phyloP scores from a whole-genome alignment of 768 basidiomycete species.

The Mycena olivaceomarginata region DNA sequence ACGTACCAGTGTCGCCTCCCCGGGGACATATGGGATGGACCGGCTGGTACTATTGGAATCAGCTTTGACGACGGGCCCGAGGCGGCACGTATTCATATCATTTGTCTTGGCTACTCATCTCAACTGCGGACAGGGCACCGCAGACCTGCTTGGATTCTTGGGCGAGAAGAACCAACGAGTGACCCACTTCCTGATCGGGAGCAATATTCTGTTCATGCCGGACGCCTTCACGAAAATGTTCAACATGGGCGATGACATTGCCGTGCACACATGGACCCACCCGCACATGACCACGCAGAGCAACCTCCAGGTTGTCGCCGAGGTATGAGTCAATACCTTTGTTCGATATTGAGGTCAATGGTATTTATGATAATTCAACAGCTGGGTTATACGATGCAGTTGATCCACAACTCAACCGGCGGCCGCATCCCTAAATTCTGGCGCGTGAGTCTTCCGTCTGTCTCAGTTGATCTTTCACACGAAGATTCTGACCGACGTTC shows the following conservation, averaged over 20 bases:
- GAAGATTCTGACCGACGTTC: slow-evolving; percentile 56
- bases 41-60: slow-evolving; percentile 77
- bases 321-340: slow-evolving; percentile 13
- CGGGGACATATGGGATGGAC: slow-evolving; percentile 87
- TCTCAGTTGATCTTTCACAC: not conserved
- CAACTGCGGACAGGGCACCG: slow-evolving; percentile 56
- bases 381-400: slow-evolving; percentile 78
- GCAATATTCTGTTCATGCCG: slow-evolving; percentile 32
- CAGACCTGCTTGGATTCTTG: slow-evolving; percentile 79
- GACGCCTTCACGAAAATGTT: slow-evolving; percentile 54
- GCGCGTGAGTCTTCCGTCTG: slow-evolving; percentile 68
- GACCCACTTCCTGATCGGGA: slow-evolving; percentile 96
- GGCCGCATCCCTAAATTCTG: slow-evolving; percentile 79
- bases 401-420: slow-evolving; percentile 74
- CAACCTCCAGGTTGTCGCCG: slow-evolving; percentile 65
- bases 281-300: slow-evolving; percentile 70
- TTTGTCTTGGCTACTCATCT: not conserved
- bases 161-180: slow-evolving; percentile 76
- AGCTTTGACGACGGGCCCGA: slow-evolving; percentile 91
- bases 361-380: slow-evolving; percentile 49
- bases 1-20: slow-evolving; percentile 79
- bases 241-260: slow-evolving; percentile 66
- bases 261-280: slow-evolving; percentile 78
- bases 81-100: slow-evolving; percentile 40
- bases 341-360: not conserved